Base-by-base conservation (phyloP, 2,329 filamentous ascomycete genomes). In the Arthrobotrys pseudoclavata region DNA sequence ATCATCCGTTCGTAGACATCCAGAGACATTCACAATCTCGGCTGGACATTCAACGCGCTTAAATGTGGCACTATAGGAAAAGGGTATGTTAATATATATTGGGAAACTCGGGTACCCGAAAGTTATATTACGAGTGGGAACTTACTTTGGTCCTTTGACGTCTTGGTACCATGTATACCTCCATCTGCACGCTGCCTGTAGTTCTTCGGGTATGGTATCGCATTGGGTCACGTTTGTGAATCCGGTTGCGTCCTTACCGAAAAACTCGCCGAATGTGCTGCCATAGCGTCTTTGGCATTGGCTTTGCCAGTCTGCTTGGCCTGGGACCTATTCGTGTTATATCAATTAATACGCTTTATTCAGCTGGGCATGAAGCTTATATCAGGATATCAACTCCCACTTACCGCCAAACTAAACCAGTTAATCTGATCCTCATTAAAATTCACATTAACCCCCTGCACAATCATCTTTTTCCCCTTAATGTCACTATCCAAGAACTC, bases 401-500 rank as follows among this genome's bases (percentile, higher is more conserved):
- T 70, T 29, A 76, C 72, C 20, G 72, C 55, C 26, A 76, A 53
- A 24, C 72, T 76, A 29, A 76, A 70, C 72, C 72, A 76, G 52
- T 76, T 76, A 15, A 76, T 70, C 34, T 76, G 72, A n/a, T 76
- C 24, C 24, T 61, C 72, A 24, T 76, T 76, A 22, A 70, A 76
- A 18, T 76, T 76, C 26, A 76, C 72, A 55, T 90, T 91, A 29
- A 88, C 89, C 5, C 88, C 87, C 81, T 91, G 89, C n/a, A 91
- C 86, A 69, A 91, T 85, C 88, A 91, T 89, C 76, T 85, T 87
- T 84, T 91, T 90, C 66, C 89, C 89, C 26, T 84, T 83, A 29
- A 88, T 85, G n/a, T 76, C 47, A 24, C 79, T 79, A 52, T 80
- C 79, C 9, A 87, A 88, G 81, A 90, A 89, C 13, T 87, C 88